These are phyloP conservation scores for Dothistroma pini DNA, from an alignment of 2,329 filamentous ascomycete genomes.

Conservation along the genomic window DNA sequence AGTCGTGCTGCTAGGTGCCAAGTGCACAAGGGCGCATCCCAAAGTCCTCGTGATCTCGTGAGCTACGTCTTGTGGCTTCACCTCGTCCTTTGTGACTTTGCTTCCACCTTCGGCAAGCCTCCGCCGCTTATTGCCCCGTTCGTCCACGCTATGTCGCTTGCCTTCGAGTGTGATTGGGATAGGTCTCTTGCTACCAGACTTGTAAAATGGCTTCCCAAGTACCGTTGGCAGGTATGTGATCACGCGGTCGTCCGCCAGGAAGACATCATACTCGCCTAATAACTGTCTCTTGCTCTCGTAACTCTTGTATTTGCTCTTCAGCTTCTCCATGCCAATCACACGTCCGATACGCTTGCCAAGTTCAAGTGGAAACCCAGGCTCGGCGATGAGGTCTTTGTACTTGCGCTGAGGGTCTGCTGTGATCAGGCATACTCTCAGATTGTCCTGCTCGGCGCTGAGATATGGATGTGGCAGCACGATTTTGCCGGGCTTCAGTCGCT, in stretches of 20 bases:
- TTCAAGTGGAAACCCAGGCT: constrained; percentile 55
- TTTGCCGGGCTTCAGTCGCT: constrained; percentile 77
- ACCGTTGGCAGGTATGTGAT: constrained; percentile 66
- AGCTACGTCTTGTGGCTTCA: constrained; percentile 63
- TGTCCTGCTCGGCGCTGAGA: constrained; percentile 51
- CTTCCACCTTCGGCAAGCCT: constrained; percentile 40
- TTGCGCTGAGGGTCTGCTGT: constrained; percentile 76
- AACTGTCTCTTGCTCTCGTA: constrained; percentile 86
- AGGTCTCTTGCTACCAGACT: constrained; percentile 75
- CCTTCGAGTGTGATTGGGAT: constrained; percentile 73
- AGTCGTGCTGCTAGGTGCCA: constrained; percentile 74
- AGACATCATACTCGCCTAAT: constrained; percentile 81
- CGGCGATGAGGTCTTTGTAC: constrained; percentile 84
- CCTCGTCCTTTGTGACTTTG: constrained; percentile 45
- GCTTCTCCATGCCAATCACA: constrained; percentile 76
- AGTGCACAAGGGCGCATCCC: constrained; percentile 71
- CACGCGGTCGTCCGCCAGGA: constrained; percentile 88
- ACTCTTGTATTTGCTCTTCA: constrained; percentile 83
- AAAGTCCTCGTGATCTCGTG: constrained; percentile 78
- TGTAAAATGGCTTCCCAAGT: constrained; percentile 92
- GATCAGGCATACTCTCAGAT: constrained; percentile 76
- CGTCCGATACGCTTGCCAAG: constrained; percentile 49
- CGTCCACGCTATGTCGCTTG: constrained; percentile 43
- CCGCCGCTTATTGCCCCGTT: constrained; percentile 51
- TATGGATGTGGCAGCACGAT: constrained; percentile 55